Conservation (phyloP, 176 grass and related monocot genomes). For the Musa itinerans region DNA sequence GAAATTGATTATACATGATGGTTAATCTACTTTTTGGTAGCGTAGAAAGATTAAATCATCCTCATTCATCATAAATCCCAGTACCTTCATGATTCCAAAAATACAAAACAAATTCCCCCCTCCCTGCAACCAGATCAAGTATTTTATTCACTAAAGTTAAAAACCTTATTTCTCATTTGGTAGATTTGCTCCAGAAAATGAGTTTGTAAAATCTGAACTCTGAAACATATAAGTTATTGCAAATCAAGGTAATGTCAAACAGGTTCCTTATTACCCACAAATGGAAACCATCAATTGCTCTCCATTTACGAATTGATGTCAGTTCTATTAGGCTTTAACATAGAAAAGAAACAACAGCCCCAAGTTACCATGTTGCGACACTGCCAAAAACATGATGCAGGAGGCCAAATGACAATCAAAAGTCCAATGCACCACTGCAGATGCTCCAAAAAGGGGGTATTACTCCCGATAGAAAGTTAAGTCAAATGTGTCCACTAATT, state of each 20-base stretch:
- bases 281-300: background rate
- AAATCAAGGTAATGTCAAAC: background rate
- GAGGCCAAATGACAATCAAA: background rate
- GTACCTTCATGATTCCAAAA: too few species aligned
- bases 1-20: too few species aligned
- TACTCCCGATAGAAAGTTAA: background rate
- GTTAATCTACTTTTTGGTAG: too few species aligned
- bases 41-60: too few species aligned
- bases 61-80: too few species aligned
- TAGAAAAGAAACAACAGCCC: background rate
- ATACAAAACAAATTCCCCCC: too few species aligned
- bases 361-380: background rate
- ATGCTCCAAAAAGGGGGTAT: too few species aligned
- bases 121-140: too few species aligned
- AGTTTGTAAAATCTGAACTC: too few species aligned
- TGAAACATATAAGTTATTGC: background rate
- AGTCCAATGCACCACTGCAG: background rate
- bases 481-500: background rate
- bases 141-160: too few species aligned
- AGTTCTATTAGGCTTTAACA: background rate
- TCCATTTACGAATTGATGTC: background rate
- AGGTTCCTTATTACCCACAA: background rate
- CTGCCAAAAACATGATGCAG: background rate
- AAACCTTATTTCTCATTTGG: too few species aligned
- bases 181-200: too few species aligned